Base-by-base conservation (phyloP, 768 basidiomycete genomes). In the Podaxis sp. region DNA sequence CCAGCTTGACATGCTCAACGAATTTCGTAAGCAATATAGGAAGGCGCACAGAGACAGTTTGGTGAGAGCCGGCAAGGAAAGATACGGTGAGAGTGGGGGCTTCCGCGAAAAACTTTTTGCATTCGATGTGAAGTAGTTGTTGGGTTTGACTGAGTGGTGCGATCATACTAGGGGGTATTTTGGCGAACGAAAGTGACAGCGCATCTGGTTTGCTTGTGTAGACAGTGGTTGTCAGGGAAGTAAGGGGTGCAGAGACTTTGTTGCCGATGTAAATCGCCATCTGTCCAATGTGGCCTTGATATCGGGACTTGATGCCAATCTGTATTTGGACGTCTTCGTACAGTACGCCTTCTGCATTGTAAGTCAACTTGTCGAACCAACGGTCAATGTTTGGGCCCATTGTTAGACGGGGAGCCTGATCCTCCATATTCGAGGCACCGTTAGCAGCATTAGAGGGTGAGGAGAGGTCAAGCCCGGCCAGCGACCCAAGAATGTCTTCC, bases 271-370 rank as follows among this genome's bases (percentile, higher is more conserved):
- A 98, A 40, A 99, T 79, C 25, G 96, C 96, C 53, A 99, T 70
- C 69, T 98, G 94, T 15, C 96, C 97, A 41, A 95, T 84, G 69
- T 96, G 91, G 15, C 93, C 91, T 73, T 98, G 96, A 73, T 92
- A 99, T 69, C 95, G 90, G 33, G 95, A 94, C 78, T 98, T 99
- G 78, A 98, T 75, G 37, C 97, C 97, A 57, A 99, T 86, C 72
- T 98, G 96, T 49, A 99, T 85, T 74, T 96, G 93, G 8, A 92
- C 85, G 67, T 98, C 96, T 74, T 99, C 97, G 74, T 93, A 98
- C 12, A 99, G 82, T 37, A 98, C 87, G 50, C 97, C 97, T 64
- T 98, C 97, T 15, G 82, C 72, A 29, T 76, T 80, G 74, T 87
- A 94, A 1, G 83, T 87, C 33, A 98, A 81, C 67, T 92, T 91